These are phyloP conservation scores for Cymbopogon flexuosus DNA, from an alignment of 202 grass and related monocot species.

Conservation along the genomic window DNA sequence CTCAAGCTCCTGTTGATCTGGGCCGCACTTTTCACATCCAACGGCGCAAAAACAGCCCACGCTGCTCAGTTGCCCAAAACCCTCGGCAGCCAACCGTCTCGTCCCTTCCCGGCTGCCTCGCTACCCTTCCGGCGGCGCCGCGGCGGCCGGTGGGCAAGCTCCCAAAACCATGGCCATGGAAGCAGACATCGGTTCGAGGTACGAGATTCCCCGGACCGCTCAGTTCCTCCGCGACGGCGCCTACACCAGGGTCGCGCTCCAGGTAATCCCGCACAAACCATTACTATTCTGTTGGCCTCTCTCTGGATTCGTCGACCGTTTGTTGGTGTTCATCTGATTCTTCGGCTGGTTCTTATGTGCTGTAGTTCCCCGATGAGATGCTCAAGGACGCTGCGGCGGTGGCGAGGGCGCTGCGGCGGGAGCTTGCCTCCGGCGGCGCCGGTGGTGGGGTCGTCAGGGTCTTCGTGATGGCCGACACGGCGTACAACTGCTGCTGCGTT, in stretches of 20 bases:
- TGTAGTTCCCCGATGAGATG: conserved; percentile 81
- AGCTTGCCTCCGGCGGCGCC: conserved; percentile 50
- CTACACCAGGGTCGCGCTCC: conserved; percentile 73
- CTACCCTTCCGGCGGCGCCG: neutral
- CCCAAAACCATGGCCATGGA: conserved; percentile 42
- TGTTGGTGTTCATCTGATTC: neutral
- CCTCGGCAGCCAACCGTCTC: neutral
- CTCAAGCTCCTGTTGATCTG: no score
- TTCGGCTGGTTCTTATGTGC: neutral
- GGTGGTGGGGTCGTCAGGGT: conserved; percentile 43
- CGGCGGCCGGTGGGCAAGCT: neutral
- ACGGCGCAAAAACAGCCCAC: no score
- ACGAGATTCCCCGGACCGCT: conserved; percentile 55
- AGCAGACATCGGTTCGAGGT: conserved; percentile 39
- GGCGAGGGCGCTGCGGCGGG: conserved; percentile 44
- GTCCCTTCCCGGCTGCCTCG: neutral
- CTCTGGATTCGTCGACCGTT: neutral
- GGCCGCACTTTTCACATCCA: neutral
- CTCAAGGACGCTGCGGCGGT: conserved; percentile 67
- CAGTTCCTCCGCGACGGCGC: conserved; percentile 48
- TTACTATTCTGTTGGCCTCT: neutral
- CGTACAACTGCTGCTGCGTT: conserved; percentile 89
- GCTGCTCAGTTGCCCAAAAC: neutral
- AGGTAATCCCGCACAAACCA: conserved; percentile 36
- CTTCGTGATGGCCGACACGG: conserved; percentile 89